Evolutionary conservation across 2,329 filamentous ascomycete species (phyloP).

Genomic region (Venturia nashicola): DNA sequence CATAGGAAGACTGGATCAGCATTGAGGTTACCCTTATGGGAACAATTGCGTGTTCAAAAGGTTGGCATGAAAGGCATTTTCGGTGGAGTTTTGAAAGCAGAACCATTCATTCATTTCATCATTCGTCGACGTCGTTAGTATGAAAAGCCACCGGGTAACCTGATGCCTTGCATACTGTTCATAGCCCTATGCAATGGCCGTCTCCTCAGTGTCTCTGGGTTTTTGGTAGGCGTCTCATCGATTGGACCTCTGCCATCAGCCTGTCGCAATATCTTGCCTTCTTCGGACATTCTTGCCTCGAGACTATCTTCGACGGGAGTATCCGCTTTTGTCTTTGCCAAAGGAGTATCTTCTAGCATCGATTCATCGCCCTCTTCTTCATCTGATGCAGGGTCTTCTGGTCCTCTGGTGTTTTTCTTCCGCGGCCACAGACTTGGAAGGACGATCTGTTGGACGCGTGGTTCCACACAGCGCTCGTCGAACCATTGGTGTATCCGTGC

Average conservation of each 20-base stretch:
- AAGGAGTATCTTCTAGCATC: conserved; percentile 9
- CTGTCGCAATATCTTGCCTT: conserved; percentile 24
- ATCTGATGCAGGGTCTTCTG: conserved; percentile 34
- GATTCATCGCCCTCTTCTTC: conserved; percentile 27
- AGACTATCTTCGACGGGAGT: conserved; percentile 13
- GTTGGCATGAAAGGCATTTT: too few relatives aligned
- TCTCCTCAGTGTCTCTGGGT: not conserved
- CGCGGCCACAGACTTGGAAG: conserved; percentile 73
- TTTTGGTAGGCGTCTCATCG: not conserved
- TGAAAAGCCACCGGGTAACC: not conserved
- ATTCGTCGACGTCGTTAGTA: not conserved
- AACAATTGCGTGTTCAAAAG: too few relatives aligned
- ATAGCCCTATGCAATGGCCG: not conserved
- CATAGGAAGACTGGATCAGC: too few relatives aligned
- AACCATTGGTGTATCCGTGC: conserved; percentile 74
- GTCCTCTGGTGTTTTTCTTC: conserved; percentile 70
- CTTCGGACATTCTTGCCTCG: conserved; percentile 22
- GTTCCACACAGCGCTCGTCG: conserved; percentile 75
- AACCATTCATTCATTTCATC: not conserved
- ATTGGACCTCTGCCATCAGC: conserved; percentile 16
- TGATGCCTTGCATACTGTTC: conserved; percentile 1
- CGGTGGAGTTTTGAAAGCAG: too few relatives aligned
- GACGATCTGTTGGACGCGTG: conserved; percentile 75
- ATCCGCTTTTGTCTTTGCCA: not conserved
- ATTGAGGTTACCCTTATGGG: too few relatives aligned